Evolutionary conservation across 73 alveolate genomes (phyloP).

Genomic region (Paramecium biaurelia): DNA sequence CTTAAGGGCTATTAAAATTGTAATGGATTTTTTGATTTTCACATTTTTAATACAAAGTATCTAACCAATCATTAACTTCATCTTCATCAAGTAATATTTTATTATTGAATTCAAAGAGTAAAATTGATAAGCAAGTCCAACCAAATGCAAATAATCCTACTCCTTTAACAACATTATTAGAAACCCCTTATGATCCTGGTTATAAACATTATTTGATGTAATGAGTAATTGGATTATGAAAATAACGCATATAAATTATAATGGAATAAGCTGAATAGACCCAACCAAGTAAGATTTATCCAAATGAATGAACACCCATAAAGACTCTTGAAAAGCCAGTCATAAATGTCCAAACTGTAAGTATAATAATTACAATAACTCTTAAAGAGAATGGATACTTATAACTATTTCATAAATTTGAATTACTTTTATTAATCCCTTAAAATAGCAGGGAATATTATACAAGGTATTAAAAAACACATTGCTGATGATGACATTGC

Average conservation of each 20-base stretch:
- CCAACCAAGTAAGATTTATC: slow-evolving; percentile 56
- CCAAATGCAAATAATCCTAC: not conserved
- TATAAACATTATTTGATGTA: not conserved
- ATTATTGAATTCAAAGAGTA: not conserved
- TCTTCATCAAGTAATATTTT: not conserved
- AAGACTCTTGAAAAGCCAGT: slow-evolving; percentile 49
- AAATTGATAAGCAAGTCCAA: not conserved
- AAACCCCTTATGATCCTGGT: not conserved
- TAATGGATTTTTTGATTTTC: not conserved
- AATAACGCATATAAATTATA: not conserved
- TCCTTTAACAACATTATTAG: not conserved
- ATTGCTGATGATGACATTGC: slow-evolving; percentile 48
- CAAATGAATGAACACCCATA: slow-evolving; percentile 57
- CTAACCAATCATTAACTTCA: not conserved
- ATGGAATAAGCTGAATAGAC: not conserved
- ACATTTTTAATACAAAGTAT: not conserved
- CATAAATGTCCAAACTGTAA: not conserved
- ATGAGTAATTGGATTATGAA: not conserved
- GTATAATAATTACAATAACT: not conserved
- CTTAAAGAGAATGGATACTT: not conserved
- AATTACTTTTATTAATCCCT: not conserved
- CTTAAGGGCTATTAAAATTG: not conserved
- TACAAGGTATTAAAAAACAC: not conserved
- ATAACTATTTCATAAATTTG: not conserved
- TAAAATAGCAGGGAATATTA: not conserved